phyloP scores from a whole-genome alignment of 169 alveolate genomes.

The Plasmodium inui region DNA sequence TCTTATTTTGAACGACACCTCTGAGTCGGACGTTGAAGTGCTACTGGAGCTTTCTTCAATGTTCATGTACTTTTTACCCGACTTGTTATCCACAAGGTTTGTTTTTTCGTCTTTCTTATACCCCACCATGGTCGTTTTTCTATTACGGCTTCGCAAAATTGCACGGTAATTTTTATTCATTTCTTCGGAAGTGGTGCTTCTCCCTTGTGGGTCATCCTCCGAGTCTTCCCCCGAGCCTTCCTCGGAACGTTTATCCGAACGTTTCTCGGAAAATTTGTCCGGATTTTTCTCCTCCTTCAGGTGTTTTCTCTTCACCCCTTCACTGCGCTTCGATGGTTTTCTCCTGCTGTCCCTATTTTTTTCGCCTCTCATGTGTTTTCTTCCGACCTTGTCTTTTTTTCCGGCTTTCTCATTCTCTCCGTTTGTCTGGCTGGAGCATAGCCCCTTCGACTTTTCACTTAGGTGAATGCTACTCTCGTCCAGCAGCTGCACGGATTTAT shows the following conservation, averaged over 20 bases:
- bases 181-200: not conserved
- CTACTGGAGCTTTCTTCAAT: conserved; percentile 20
- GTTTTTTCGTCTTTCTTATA: conserved; percentile 9
- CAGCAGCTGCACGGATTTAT: not conserved
- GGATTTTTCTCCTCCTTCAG: not conserved
- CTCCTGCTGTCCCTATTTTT: not conserved
- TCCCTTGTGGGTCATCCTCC: not conserved
- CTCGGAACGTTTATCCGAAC: not conserved
- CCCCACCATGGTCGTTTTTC: not conserved
- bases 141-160: conserved; percentile 49
- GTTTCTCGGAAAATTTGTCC: not conserved
- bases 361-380: not conserved
- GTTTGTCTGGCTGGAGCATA: not conserved
- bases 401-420: not conserved
- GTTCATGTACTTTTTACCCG: not conserved
- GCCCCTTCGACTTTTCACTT: not conserved
- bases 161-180: conserved; percentile 21
- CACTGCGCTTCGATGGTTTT: not conserved
- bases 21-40: conserved; percentile 44
- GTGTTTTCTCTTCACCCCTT: not conserved
- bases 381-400: not conserved
- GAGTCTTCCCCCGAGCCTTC: not conserved
- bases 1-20: conserved; percentile 28
- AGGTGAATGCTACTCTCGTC: not conserved
- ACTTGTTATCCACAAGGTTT: not conserved